Percentiles rank a stretch among this genome's conserved stretches.
Evolutionary conservation across 306 rosid genomes (phyloP).

Genomic region (Medicago arabica): DNA sequence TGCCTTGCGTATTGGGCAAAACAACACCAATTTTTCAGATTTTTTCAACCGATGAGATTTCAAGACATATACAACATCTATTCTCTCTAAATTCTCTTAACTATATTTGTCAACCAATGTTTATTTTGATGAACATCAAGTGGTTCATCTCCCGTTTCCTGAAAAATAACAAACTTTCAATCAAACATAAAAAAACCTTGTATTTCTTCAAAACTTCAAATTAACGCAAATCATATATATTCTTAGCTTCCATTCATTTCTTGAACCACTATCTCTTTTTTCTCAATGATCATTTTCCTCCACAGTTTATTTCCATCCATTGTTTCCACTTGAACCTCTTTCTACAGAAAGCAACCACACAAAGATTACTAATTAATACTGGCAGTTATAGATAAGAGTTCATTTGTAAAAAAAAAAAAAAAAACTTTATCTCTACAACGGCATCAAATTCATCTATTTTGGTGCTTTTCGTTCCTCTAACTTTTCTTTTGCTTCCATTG

Average conservation of each 20-base stretch:
- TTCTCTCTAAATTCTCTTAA: constrained; percentile 38
- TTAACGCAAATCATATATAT: background rate
- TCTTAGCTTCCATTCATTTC: constrained; percentile 53
- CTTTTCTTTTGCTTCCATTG: constrained; percentile 45
- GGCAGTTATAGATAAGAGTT: too few relatives aligned
- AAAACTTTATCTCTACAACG: constrained; percentile 42
- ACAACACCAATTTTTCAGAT: too few relatives aligned
- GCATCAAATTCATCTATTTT: constrained; percentile 23
- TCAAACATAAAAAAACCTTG: constrained; percentile 11
- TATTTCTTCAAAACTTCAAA: too few relatives aligned
- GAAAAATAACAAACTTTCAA: constrained; percentile 7
- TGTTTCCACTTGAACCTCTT: background rate
- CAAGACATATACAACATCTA: too few relatives aligned
- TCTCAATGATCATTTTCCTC: constrained; percentile 58
- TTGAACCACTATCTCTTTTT: constrained; percentile 55
- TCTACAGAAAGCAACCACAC: background rate
- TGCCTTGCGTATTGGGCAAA: background rate
- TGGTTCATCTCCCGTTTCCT: constrained; percentile 44
- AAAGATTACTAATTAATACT: background rate
- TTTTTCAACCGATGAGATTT: too few relatives aligned
- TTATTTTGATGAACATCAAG: constrained; percentile 44
- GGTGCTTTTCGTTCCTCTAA: background rate
- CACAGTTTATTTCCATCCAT: constrained; percentile 53
- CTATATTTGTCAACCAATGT: constrained; percentile 48
- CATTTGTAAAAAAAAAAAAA: background rate